Percentiles rank a stretch among this genome's conserved stretches.
These are phyloP conservation scores for Hansenula anomala DNA, from an alignment of 1,139 yeast genomes.

Conservation along the genomic window DNA sequence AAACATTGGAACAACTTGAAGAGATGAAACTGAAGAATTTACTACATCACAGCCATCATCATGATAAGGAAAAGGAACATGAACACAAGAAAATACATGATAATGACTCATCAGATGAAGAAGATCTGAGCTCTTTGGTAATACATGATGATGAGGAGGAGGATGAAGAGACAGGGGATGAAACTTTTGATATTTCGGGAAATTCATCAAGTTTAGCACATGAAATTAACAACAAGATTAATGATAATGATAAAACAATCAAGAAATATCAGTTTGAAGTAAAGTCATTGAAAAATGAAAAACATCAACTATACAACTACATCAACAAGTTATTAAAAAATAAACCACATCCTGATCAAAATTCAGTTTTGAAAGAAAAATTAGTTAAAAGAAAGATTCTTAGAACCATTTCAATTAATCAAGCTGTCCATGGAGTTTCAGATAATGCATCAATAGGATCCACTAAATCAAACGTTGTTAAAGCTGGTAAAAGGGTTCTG, in stretches of 20 bases:
- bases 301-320: constrained; percentile 19
- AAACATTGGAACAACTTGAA: neutral
- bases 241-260: constrained; percentile 8
- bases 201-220: constrained; percentile 8
- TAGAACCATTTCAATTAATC: constrained; percentile 13
- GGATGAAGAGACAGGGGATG: too few relatives aligned
- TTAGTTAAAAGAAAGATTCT: constrained; percentile 19
- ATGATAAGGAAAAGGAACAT: too few relatives aligned
- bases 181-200: neutral
- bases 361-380: constrained; percentile 17
- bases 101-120: constrained; percentile 2
- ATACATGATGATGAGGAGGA: constrained; percentile 21
- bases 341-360: constrained; percentile 12
- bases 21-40: too few relatives aligned
- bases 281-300: constrained; percentile 18
- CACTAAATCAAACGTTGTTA: neutral
- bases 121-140: neutral
- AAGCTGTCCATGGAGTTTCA: too few relatives aligned
- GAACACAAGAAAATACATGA: too few relatives aligned
- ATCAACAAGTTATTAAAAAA: constrained; percentile 20
- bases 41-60: too few relatives aligned
- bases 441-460: too few relatives aligned
- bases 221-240: constrained; percentile 12
- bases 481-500: constrained; percentile 8
- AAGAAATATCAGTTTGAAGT: constrained; percentile 15